Evolutionary conservation across 345 rosid genomes (phyloP), one percentile per base, ranked within the genome.

Genomic region (Aurinia saxatilis): DNA sequence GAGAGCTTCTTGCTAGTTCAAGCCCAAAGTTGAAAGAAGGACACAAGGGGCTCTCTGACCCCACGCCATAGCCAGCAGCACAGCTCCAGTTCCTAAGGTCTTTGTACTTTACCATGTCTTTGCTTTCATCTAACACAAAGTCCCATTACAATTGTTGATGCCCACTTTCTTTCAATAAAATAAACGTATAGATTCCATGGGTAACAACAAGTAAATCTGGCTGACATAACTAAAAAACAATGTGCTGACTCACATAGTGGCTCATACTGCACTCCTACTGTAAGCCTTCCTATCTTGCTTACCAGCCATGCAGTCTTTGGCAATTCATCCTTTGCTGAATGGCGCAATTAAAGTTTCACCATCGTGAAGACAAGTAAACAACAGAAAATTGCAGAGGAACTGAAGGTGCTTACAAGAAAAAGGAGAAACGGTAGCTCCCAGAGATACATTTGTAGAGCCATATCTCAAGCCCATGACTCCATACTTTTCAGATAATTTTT

Each of bases 21-120:
- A 91, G 80, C 44, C 84, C 72, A 72, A 88, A 86, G 73, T 80
- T 88, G 77, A 91, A 91, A 16, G 98, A 86, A 62, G 96, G 98
- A 53, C 87, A 80, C 66, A 88, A 71, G 48, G 95, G 96, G 68
- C 95, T 86, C 73, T 84, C 80, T 13, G 89, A 81, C 72, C 96
- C 96, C 37, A 80, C 75, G 57, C 84, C 96, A 72, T 91, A 91
- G 45, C 92, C 87, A 77, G 86, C 65, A 49, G 98, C 96, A 72
- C 84, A 83, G 70, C 87, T 91, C 95, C 96, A 91, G 65, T 91
- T 84, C 76, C 36, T 80, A 61, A 72, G 55, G 71, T 91, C 83
- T 53, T 56, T 83, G 60, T 62, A 83, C 57, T 83, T 84, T 48
- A 60, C 57, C 2, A 16, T 65, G 61, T 77, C 82, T 63, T 75